phyloP scores from a whole-genome alignment of 306 rosid genomes.

The Morella rubra region DNA sequence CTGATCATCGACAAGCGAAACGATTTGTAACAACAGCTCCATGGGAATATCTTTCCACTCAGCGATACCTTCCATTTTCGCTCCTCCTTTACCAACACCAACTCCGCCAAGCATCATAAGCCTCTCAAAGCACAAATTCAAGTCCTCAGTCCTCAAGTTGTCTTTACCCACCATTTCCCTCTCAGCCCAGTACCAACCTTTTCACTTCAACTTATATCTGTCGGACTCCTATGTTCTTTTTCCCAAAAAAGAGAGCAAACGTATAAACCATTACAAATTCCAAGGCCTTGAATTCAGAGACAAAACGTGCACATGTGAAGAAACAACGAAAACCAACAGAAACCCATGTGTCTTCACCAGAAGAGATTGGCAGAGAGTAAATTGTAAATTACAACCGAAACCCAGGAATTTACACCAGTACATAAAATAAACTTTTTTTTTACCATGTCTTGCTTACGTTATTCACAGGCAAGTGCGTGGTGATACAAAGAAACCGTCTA shows the following conservation, averaged over 20 bases:
- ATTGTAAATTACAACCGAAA: constrained; percentile 10
- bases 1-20: constrained; percentile 72
- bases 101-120: constrained; percentile 63
- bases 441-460: background rate
- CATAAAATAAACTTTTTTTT: constrained; percentile 13
- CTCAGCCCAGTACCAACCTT: constrained; percentile 23
- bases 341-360: constrained; percentile 32
- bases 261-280: constrained; percentile 28
- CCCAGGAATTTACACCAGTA: constrained; percentile 8
- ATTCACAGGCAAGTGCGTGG: background rate
- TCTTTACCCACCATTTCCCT: constrained; percentile 64
- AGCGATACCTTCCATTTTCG: constrained; percentile 53
- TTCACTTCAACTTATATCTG: constrained; percentile 1
- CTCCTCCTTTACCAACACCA: constrained; percentile 35
- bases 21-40: constrained; percentile 85
- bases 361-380: constrained; percentile 21
- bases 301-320: constrained; percentile 3
- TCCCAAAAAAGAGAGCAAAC: constrained; percentile 1
- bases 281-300: constrained; percentile 21
- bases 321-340: constrained; percentile 25
- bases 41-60: constrained; percentile 95
- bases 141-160: constrained; percentile 55
- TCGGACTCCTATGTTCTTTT: constrained; percentile 21
- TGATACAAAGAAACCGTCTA: background rate
- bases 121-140: constrained; percentile 78